phyloP scores from a whole-genome alignment of 495 filamentous ascomycete species.

The Penicillium pulvis region DNA sequence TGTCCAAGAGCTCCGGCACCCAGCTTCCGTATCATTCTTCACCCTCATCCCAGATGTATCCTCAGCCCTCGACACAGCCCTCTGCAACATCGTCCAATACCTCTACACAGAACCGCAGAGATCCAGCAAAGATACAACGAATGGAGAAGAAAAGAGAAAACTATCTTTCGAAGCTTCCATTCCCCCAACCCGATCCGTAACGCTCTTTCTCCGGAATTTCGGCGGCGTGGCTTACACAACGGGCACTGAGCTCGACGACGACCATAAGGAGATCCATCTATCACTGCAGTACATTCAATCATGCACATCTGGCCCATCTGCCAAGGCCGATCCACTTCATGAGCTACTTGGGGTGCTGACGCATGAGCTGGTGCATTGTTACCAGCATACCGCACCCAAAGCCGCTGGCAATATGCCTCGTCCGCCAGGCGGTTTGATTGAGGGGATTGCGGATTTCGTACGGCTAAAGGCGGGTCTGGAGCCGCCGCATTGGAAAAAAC shows the following conservation, averaged over 20 bases:
- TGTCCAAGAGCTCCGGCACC: constrained; percentile 67
- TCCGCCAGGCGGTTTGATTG: constrained; percentile 77
- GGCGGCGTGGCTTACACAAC: constrained; percentile 86
- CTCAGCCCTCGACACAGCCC: constrained; percentile 58
- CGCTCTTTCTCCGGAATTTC: constrained; percentile 79
- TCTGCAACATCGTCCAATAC: constrained; percentile 64
- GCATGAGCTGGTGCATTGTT: constrained; percentile 96
- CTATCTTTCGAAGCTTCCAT: constrained; percentile 37
- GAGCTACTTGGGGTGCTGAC: constrained; percentile 84
- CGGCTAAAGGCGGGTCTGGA: constrained; percentile 69
- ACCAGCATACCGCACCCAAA: constrained; percentile 73
- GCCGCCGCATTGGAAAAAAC: constrained; percentile 83
- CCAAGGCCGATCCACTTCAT: constrained; percentile 35
- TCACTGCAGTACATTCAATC: constrained; percentile 71
- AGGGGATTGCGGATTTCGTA: constrained; percentile 95
- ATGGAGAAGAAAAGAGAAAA: constrained; percentile 5
- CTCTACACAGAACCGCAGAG: constrained; percentile 56
- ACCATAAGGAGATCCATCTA: constrained; percentile 96
- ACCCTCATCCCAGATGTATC: constrained; percentile 54
- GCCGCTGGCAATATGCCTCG: constrained; percentile 17
- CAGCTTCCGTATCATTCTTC: constrained; percentile 65
- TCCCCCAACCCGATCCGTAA: constrained; percentile 74
- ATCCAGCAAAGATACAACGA: not conserved
- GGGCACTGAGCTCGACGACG: constrained; percentile 76
- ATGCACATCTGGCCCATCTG: constrained; percentile 33